These are phyloP conservation scores for Thuidium tamariscinum DNA, from an alignment of 225 moss, liverwort and hornwort genomes.

Conservation along the genomic window DNA sequence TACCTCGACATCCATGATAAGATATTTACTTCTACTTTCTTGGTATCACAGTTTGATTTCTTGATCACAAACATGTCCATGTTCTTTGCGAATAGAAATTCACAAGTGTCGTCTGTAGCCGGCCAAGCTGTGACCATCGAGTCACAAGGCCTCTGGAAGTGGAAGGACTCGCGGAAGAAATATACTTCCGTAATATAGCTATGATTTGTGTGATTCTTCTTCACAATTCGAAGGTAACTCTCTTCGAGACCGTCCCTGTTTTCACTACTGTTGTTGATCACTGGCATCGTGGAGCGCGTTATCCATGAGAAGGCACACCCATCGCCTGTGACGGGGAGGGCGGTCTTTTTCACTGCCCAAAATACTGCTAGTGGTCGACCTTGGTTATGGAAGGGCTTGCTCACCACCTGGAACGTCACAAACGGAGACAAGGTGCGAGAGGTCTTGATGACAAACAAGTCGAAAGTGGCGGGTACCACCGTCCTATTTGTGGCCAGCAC, in stretches of 20 bases:
- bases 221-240: not conserved
- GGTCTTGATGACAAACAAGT: not conserved
- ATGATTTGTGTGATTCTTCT: not conserved
- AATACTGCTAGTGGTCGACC: not conserved
- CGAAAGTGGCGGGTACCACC: not conserved
- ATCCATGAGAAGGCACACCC: not conserved
- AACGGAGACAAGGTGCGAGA: not conserved
- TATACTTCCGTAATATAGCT: not conserved
- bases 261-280: not conserved
- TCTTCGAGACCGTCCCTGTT: not conserved
- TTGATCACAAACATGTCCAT: not conserved
- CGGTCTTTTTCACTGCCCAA: no score
- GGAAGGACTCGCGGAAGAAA: not conserved
- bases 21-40: not conserved
- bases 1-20: not conserved
- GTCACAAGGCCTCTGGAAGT: not conserved
- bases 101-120: not conserved
- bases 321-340: not conserved
- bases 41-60: not conserved
- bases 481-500: not conserved
- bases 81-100: not conserved
- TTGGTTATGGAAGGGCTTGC: not conserved
- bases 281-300: not conserved
- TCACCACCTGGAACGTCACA: not conserved
- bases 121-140: not conserved